Conservation (phyloP, 2,329 filamentous ascomycete genomes). For the Apiospora hydei region DNA sequence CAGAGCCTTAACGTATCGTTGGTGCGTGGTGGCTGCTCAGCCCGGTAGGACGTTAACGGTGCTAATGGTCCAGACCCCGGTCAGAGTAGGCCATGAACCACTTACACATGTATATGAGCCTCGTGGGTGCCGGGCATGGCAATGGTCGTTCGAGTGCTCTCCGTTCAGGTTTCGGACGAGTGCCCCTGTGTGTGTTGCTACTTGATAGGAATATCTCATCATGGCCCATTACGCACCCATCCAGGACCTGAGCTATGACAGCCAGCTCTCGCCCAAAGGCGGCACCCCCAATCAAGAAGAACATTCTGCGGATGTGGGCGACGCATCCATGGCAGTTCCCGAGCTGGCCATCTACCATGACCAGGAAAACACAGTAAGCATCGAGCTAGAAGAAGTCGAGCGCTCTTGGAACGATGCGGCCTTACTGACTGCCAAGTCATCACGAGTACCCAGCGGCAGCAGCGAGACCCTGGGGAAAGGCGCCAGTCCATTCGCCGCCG, state of each 20-base stretch:
- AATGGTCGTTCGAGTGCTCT: background rate
- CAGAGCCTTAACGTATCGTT: background rate
- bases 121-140: background rate
- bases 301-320: background rate
- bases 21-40: conserved; percentile 4
- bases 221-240: background rate
- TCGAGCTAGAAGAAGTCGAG: conserved; percentile 26
- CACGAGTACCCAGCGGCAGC: conserved; percentile 36
- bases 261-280: background rate
- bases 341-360: background rate
- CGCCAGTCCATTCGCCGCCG: background rate
- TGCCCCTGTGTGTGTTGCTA: background rate
- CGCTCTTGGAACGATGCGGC: conserved; percentile 27
- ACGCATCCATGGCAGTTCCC: background rate
- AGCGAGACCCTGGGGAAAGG: conserved; percentile 24
- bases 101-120: conserved; percentile 1
- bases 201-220: background rate
- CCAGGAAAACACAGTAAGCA: conserved; percentile 25
- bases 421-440: conserved; percentile 21
- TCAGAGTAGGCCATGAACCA: background rate
- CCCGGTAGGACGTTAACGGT: background rate
- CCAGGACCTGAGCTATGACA: background rate
- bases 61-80: background rate
- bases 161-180: background rate
- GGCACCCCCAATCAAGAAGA: background rate